phyloP scores from a whole-genome alignment of 2,329 filamentous ascomycete genomes.

The Eurotiales sp. region DNA sequence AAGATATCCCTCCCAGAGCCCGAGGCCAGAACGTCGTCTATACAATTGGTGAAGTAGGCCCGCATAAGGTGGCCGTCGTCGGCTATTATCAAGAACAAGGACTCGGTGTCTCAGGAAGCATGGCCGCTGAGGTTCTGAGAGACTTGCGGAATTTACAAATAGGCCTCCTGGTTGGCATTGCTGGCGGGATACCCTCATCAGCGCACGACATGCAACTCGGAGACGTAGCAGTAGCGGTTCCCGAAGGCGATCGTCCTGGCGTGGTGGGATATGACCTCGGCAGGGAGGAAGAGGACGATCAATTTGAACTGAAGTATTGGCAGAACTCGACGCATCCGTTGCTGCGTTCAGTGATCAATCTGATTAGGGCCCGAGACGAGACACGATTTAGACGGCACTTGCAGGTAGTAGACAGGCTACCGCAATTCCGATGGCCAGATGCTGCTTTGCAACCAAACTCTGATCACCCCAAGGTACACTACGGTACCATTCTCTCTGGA shows the following conservation, averaged over 20 bases:
- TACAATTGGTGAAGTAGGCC: constrained; percentile 11
- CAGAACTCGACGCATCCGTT: constrained; percentile 14
- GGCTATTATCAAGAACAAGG: constrained; percentile 16
- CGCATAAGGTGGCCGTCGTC: constrained; percentile 14
- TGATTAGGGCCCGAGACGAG: constrained; percentile 12
- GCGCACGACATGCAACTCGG: constrained; percentile 14
- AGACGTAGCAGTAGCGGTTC: constrained; percentile 16
- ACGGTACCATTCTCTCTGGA: not conserved
- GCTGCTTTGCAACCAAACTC: not conserved
- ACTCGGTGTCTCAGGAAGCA: constrained; percentile 13
- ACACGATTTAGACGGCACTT: constrained; percentile 11
- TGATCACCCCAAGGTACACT: not conserved
- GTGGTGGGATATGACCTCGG: constrained; percentile 16
- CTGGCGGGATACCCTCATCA: constrained; percentile 14
- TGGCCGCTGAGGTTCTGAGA: constrained; percentile 15
- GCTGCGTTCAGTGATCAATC: constrained; percentile 15
- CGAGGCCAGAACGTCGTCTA: constrained; percentile 13
- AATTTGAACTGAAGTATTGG: constrained; percentile 11
- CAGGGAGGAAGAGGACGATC: constrained; percentile 8
- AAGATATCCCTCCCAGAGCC: constrained; percentile 7
- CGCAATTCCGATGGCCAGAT: not conserved
- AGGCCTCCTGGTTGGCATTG: constrained; percentile 16
- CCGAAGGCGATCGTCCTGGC: constrained; percentile 11
- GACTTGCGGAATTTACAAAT: constrained; percentile 14
- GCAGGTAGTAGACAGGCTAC: not conserved